Evolutionary conservation across 768 basidiomycete genomes (phyloP), one percentile per base, ranked within the genome.

Genomic region (Phlebiopsis gigantea): DNA sequence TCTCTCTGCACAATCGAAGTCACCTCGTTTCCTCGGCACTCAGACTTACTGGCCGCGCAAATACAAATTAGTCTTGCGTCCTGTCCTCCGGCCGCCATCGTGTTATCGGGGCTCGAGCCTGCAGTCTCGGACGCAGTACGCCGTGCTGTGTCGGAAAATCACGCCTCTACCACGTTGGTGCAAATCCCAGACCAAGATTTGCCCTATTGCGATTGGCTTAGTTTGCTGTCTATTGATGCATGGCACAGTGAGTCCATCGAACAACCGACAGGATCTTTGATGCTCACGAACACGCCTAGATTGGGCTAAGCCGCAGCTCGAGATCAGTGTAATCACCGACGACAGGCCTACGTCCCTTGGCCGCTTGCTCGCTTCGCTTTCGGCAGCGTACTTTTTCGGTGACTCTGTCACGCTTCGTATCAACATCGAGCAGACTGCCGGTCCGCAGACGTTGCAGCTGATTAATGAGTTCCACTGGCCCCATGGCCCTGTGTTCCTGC

Each of bases 401-500:
- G 88, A 93, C 69, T 66, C 65, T 15, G 68, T 89, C n/a, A 62
- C 77, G 57, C 62, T 93, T 17, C 77, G 85, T 3, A 73, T 94
- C 57, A 87, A 90, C 64, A 69, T 92, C 65, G 92, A 93, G 61
- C 87, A 89, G 65, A 82, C 85, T 4, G 77, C 87, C 17, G 87
- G 90, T 60, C 46, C 63, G 0, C 77, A 80, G 53, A 92, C 93
- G 0, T 70, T 83, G 55, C 65, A 66, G 12, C 65, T 86, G 7
- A 77, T 78, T 2, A 70, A 79, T 53, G 68, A 74, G 21, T 75
- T 83, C 28, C 49, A 69, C 4, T 93, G 91, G 92, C 65, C 65
- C 0, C 76, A 83, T 60, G 90, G 90, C 5, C 62, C 69, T 34
- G 61, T 84, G 6, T 79, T 79, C 56, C 63, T 89, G 6, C 83